Conservation (phyloP, 768 basidiomycete species). For the Atractiella rhizophila region DNA sequence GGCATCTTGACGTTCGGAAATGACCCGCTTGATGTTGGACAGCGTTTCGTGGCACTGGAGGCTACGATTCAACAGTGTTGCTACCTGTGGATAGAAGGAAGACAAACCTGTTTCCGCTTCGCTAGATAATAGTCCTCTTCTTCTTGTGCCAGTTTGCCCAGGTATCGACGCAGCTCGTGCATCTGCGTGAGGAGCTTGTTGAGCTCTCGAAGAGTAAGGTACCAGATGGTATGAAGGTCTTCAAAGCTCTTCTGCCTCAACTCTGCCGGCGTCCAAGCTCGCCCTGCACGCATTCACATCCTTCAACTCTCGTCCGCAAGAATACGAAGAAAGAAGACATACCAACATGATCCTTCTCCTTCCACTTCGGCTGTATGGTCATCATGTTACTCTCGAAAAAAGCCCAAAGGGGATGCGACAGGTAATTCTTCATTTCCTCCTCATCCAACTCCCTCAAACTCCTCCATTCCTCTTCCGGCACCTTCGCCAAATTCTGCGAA, state of each 20-base stretch:
- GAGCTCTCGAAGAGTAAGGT: conserved; percentile 59
- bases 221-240: conserved; percentile 88
- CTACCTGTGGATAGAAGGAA: too few relatives aligned
- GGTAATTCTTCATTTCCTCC: too few relatives aligned
- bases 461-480: too few relatives aligned
- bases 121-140: too few relatives aligned
- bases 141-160: too few relatives aligned
- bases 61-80: too few relatives aligned
- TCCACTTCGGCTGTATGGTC: conserved; percentile 9
- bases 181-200: conserved; percentile 72
- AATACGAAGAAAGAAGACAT: neutral
- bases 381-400: conserved; percentile 14
- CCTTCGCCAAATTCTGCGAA: too few relatives aligned
- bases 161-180: conserved; percentile 45
- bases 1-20: too few relatives aligned
- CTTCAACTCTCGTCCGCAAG: neutral
- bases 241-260: conserved; percentile 71
- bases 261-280: conserved; percentile 65
- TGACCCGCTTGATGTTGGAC: too few relatives aligned
- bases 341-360: conserved; percentile 9
- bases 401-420: conserved; percentile 18
- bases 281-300: conserved; percentile 29
- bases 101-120: too few relatives aligned
- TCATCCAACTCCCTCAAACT: too few relatives aligned
- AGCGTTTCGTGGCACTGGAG: too few relatives aligned